phyloP scores from a whole-genome alignment of 495 filamentous ascomycete genomes.

The Thermothielavioides terrestris region DNA sequence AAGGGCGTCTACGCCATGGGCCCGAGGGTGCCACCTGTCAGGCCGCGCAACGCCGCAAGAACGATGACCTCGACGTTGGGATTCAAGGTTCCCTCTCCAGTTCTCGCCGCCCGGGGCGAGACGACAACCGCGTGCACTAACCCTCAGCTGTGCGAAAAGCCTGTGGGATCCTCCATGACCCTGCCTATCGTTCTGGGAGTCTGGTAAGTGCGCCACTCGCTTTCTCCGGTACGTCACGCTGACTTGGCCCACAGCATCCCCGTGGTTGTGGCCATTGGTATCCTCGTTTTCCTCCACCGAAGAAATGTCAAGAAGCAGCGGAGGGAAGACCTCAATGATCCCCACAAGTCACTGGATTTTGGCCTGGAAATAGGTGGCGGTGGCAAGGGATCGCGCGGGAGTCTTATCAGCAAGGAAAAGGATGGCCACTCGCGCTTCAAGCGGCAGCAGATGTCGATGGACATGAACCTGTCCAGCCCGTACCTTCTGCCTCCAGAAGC shows the following conservation, averaged over 20 bases:
- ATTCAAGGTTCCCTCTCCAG: constrained; percentile 11
- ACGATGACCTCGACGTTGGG: constrained; percentile 10
- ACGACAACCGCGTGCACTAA: constrained; percentile 13
- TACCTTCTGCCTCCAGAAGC: constrained; percentile 82
- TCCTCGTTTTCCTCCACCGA: constrained; percentile 70
- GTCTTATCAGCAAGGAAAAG: constrained; percentile 42
- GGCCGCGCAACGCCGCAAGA: constrained; percentile 1
- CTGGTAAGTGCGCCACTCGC: constrained; percentile 52
- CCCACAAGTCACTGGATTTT: constrained; percentile 90
- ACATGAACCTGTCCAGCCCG: constrained; percentile 70
- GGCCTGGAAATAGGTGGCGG: constrained; percentile 53
- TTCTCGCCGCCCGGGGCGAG: constrained; percentile 11
- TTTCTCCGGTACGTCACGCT: constrained; percentile 18
- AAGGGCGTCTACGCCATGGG: constrained; percentile 21
- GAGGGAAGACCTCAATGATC: constrained; percentile 75
- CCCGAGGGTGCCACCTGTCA: constrained; percentile 17
- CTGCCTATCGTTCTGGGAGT: constrained; percentile 73
- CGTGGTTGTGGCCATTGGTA: constrained; percentile 53
- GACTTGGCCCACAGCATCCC: constrained; percentile 54
- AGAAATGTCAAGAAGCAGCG: constrained; percentile 63
- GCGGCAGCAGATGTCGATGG: constrained; percentile 76
- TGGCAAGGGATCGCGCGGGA: constrained; percentile 38
- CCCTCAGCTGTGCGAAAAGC: constrained; percentile 43
- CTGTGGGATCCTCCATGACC: constrained; percentile 50
- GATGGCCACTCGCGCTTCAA: constrained; percentile 44